A percentile compares a stretch with the other conserved stretches of the same genome.
These are phyloP conservation scores for Trichoderma gamsii DNA, from an alignment of 495 filamentous ascomycete genomes.

Conservation along the genomic window DNA sequence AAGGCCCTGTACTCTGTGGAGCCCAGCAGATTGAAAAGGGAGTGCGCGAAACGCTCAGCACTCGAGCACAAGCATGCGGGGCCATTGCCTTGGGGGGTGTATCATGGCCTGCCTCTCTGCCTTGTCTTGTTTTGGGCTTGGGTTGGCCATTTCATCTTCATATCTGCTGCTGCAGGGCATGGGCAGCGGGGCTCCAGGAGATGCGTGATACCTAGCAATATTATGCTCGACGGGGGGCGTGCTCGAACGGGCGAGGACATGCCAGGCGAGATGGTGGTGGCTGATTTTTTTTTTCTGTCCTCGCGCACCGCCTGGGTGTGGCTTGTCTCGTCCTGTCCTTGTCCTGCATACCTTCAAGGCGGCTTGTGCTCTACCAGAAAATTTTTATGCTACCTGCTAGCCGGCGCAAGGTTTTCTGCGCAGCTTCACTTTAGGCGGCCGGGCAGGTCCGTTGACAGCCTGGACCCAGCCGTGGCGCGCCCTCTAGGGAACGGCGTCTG, in stretches of 20 bases:
- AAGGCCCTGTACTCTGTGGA: background rate
- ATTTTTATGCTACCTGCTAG: background rate
- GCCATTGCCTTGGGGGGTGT: too few species aligned
- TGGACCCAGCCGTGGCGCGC: background rate
- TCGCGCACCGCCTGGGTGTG: background rate
- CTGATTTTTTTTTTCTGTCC: background rate
- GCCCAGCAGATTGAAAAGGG: background rate
- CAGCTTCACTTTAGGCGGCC: background rate
- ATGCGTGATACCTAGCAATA: background rate
- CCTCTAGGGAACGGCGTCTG: background rate
- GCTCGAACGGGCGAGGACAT: background rate
- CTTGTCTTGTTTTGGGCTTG: background rate
- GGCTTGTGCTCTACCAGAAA: background rate
- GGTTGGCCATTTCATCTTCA: background rate
- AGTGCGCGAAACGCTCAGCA: background rate
- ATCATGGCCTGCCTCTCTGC: background rate
- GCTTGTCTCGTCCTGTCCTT: background rate
- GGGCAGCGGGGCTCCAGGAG: background rate
- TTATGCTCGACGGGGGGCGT: background rate
- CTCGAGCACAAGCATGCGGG: too few species aligned
- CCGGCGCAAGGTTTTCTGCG: background rate
- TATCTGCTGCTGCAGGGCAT: background rate
- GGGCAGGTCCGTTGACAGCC: conserved; percentile 4
- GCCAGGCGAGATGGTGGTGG: background rate
- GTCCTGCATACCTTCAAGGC: background rate